A percentile compares a stretch with the other conserved stretches of the same genome.
Evolutionary conservation across 2,329 filamentous ascomycete genomes (phyloP).

Genomic region (Colletotrichum sansevieriae): DNA sequence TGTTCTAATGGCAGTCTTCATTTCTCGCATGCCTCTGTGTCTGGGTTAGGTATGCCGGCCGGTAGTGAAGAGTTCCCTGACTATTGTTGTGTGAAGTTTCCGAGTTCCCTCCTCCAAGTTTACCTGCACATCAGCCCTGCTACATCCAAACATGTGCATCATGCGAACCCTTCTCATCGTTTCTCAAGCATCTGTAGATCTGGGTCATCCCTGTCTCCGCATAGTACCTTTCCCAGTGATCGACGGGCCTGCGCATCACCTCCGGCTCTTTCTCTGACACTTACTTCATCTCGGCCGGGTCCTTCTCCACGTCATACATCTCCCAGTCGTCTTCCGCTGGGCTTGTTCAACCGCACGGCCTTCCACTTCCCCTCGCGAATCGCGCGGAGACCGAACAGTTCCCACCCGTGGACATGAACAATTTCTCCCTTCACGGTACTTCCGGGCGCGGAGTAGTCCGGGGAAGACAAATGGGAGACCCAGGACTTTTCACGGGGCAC

Average conservation of each 20-base stretch:
- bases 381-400: slow-evolving; percentile 60
- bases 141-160: no score
- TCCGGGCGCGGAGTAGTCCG: slow-evolving; percentile 44
- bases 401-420: slow-evolving; percentile 67
- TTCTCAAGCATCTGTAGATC: no score
- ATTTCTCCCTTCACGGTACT: slow-evolving; percentile 59
- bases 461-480: slow-evolving; percentile 52
- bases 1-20: no score
- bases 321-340: slow-evolving; percentile 65
- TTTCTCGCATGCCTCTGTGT: no score
- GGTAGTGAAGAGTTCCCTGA: no score
- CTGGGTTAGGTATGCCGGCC: no score
- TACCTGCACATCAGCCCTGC: no score
- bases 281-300: slow-evolving; percentile 51
- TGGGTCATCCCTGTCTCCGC: slow-evolving; percentile 1
- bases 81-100: no score
- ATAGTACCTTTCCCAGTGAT: slow-evolving; percentile 17
- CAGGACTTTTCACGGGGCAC: slow-evolving; percentile 64
- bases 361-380: slow-evolving; percentile 70
- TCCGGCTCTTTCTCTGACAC: slow-evolving; percentile 11
- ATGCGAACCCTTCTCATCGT: no score
- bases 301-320: slow-evolving; percentile 65
- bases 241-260: slow-evolving; percentile 1
- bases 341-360: slow-evolving; percentile 68
- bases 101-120: no score